Evolutionary conservation across 148 eudicot genomes (phyloP).

Genomic region (Cornus florida): DNA sequence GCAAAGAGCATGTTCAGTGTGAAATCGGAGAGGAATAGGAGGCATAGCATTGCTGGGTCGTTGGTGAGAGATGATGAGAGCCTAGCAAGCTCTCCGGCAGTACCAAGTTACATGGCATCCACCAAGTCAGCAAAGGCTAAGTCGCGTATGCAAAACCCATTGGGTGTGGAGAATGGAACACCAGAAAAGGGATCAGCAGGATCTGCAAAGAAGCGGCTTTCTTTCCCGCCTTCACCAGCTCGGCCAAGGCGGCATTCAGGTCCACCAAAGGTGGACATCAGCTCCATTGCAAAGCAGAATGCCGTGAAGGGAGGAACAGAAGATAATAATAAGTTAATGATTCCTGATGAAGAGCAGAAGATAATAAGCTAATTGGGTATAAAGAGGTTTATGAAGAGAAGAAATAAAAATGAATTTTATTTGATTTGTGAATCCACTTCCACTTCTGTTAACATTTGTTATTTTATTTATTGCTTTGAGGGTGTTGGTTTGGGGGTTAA

Average conservation of each 20-base stretch:
- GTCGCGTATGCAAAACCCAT: conserved; percentile 45
- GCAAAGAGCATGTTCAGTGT: conserved; percentile 46
- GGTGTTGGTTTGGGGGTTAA: conserved; percentile 14
- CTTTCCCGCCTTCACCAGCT: conserved; percentile 67
- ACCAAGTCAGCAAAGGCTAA: conserved; percentile 81
- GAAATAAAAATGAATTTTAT: neutral
- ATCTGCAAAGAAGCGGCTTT: conserved; percentile 60
- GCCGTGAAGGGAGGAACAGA: conserved; percentile 14
- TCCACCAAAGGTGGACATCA: conserved; percentile 39
- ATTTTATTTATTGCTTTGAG: conserved; percentile 11
- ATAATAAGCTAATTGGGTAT: neutral
- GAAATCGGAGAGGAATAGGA: conserved; percentile 56
- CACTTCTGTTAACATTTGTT: neutral
- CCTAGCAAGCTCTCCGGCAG: conserved; percentile 60
- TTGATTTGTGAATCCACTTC: conserved; percentile 10
- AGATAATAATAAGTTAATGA: neutral
- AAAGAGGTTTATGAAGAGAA: neutral
- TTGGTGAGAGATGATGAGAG: conserved; percentile 79
- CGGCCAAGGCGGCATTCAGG: conserved; percentile 61
- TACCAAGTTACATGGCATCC: conserved; percentile 86
- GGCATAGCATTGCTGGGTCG: conserved; percentile 65
- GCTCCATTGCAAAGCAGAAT: conserved; percentile 10
- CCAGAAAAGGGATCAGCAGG: conserved; percentile 47
- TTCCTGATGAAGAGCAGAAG: neutral
- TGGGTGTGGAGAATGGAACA: conserved; percentile 44